Evolutionary conservation across 169 alveolate genomes (phyloP), one percentile per base, ranked within the genome.

Genomic region (Theileria orientalis): DNA sequence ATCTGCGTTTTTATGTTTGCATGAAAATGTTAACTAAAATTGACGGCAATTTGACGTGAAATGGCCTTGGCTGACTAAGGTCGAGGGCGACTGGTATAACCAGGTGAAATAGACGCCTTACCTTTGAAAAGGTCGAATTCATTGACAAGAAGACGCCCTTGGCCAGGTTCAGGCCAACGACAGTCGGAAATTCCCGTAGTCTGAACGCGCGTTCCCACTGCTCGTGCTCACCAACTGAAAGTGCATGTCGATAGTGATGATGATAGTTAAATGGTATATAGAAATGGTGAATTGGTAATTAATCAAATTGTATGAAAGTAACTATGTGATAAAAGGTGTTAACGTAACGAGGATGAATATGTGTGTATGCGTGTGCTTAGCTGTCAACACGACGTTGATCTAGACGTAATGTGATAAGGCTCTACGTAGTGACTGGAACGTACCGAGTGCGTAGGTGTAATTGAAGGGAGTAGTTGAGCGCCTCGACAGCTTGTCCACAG

Each of bases 181-280:
- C 33, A 6, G 83, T n/a, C n/a, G 86, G 86, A 41, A 69, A 46
- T 7, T 60, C 59, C 44, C 46, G 27, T 19, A 69, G 47, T 27
- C 86, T 69, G 51, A 78, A 32, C 9, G 51, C 82, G 11, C 76
- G 54, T 40, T 69, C 83, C 86, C 86, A 78, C 40, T 59, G 68
- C 27, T 60, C 74, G 47, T 78, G 72, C 16, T 66, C 33, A 11
- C 71, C 69, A 27, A 63, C 85, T 76, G 64, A 11, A 29, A 37
- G n/a, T 8, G 49, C 8, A 41, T 41, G 25, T 49, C 19, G 0
- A 5, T n/a, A 14, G n/a, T 49, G 2, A 49, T 49, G 2, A 49
- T 49, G 25, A 8, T 7, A 9, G 25, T 49, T 13, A 21, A 21
- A 49, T 49, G 57, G 16, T n/a, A 47, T 47, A 47, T 47, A 47